Base-by-base conservation (phyloP, 2,329 filamentous ascomycete species). In the Colletotrichum sp. region DNA sequence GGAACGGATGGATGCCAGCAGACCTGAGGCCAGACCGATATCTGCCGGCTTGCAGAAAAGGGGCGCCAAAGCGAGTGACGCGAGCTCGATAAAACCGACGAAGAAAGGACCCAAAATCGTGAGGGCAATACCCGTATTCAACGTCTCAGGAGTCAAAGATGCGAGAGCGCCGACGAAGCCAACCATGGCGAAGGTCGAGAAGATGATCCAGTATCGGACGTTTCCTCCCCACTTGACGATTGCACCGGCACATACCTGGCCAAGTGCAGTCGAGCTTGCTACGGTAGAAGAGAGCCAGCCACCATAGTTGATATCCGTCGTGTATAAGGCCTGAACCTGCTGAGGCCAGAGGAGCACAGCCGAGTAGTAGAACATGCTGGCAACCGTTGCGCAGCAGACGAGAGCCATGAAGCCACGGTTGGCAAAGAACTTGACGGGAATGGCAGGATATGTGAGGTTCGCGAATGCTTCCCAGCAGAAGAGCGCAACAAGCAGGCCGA, bases 1-100 rank as follows among this genome's bases (percentile, higher is more conserved):
- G 2, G 85, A 84, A 6, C 85, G 83, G 43, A 86, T 84, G 4
- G 84, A 86, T 3, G 84, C 84, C 7, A 86, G 79, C 13, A 86
- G 75, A n/a, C 85, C 85, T 7, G 82, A 85, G 3, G 86, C 85
- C 9, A 86, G 79, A 32, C 86, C 86, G 59, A 87, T 86, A 18
- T 87, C 84, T 16, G 84, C 80, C 0, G 83, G 80, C 24, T 82
- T 81, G 66, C 83, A 84, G 78, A 86, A 86, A 2, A 85, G 80
- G 18, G 83, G 83, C 1, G 83, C 83, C 30, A 85, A 78, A 8
- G 83, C 81, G 12, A 85, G 76, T 3, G 83, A 82, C 8, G 81
- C 80, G 10, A 84, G 77, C 74, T 85, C 84, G 66, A 84, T 84
- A 28, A 83, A 82, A 8, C 83, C 83, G 12, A 84, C 83, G 67